Evolutionary conservation across 495 filamentous ascomycete genomes (phyloP), one percentile per base, ranked within the genome.

Genomic region (Podospora bellae-mahoneyi): DNA sequence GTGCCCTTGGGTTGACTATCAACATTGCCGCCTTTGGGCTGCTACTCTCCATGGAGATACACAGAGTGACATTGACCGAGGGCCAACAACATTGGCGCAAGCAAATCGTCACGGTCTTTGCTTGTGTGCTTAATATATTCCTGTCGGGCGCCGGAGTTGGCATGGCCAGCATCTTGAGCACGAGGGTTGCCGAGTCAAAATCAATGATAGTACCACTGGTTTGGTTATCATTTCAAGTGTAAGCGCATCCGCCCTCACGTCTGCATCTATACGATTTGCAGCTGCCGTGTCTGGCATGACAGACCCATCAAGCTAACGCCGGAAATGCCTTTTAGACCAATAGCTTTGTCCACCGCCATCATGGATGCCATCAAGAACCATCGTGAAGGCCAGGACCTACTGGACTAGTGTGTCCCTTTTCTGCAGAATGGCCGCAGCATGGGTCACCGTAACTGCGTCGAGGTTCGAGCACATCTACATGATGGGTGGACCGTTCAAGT

Each of bases 41-140:
- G 3, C 70, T 77, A 1, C 54, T 77, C 18, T 58, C 65, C 58
- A 64, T 71, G 19, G 75, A 77, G 27, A 55, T 53, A 4, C 69
- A 64, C 67, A 69, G 68, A 7, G 66, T 71, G 48, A 63, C 56
- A 3, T 62, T 77, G 58, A 76, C 73, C 32, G 74, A 77, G 60
- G 75, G 74, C 27, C 72, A 77, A 66, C 72, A 75, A 32, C 73
- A 77, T 58, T 77, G 72, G 72, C 72, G 75, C 59, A 75, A 69
- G 23, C 74, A 75, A 60, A 56, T 74, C 18, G 65, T 70, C 48
- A 75, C 74, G 19, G 65, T 74, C 34, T 75, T 74, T 44, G 66
- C 69, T 58, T 77, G 72, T 67, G 61, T 72, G 13, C 67, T 69
- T 30, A 77, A 77, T 19, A 48, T 77, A 16, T 60, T 76, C n/a